phyloP scores from a whole-genome alignment of 2,329 filamentous ascomycete species.

The Scolecobasidium constrictum region DNA sequence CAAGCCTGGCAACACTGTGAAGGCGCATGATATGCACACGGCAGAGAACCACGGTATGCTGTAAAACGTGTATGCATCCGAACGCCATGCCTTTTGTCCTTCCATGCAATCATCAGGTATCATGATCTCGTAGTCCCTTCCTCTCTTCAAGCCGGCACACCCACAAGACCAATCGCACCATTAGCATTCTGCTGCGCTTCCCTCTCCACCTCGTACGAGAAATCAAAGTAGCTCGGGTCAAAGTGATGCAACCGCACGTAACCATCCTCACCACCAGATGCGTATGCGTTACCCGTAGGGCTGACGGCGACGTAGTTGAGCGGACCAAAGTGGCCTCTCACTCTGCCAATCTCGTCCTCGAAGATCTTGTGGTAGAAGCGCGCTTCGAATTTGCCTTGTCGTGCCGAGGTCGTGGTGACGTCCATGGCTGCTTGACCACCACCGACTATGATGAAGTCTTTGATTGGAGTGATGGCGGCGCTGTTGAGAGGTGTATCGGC shows the following conservation, averaged over 20 bases:
- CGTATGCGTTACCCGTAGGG: slow-evolving; percentile 84
- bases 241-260: slow-evolving; percentile 98
- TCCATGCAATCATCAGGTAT: slow-evolving; percentile 1
- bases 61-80: too few species aligned
- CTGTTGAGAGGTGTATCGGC: slow-evolving; percentile 95
- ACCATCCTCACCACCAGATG: slow-evolving; percentile 92
- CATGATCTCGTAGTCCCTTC: too few species aligned
- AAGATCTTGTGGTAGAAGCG: slow-evolving; percentile 99
- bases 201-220: slow-evolving; percentile 96
- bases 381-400: slow-evolving; percentile 98
- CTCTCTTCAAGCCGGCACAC: background rate
- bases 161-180: background rate
- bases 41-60: too few species aligned
- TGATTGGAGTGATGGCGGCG: slow-evolving; percentile 85
- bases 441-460: slow-evolving; percentile 95
- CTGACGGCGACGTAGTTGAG: slow-evolving; percentile 93
- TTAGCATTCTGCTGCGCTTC: slow-evolving; percentile 40
- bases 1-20: too few species aligned
- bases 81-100: too few species aligned
- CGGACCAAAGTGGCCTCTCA: slow-evolving; percentile 92
- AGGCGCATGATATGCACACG: too few species aligned
- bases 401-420: slow-evolving; percentile 84
- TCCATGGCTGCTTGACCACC: slow-evolving; percentile 99
- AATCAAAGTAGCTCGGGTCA: slow-evolving; percentile 97
- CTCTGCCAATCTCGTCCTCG: slow-evolving; percentile 95